Base-by-base conservation (phyloP, 129 eudicot species). In the Sambucus nigra region DNA sequence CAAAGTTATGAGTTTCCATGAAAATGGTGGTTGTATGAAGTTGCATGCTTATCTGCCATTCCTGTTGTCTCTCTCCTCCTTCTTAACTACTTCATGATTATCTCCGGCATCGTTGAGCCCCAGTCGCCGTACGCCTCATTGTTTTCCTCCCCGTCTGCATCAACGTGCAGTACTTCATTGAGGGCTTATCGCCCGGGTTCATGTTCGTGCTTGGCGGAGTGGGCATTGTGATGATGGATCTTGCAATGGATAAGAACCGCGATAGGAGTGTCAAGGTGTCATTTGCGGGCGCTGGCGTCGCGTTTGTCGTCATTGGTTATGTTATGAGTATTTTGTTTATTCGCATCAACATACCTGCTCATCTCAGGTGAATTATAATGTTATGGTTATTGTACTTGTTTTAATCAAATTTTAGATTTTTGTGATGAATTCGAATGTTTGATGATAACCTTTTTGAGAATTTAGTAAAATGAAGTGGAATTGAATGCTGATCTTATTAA, bases 51-150 rank as follows among this genome's bases (percentile, higher is more conserved):
- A n/a, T 85, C 99, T 42, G 51, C 91, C 40, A 86, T 75, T 82
- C 79, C 94, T 16, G 82, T 82, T 45, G 73, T 57, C 81, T 53
- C 87, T 38, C 87, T 91, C 70, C 52, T 82, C 69, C 95, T 91
- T 69, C 77, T 79, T 73, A 85, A 94, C 67, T 91, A 91, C 87
- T 91, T 91, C 84, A 75, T 86, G 74, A 91, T 86, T 38, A 82
- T 91, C 69, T 91, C 99, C 57, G 99, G 95, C 60, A 82, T 91
- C 58, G 95, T 91, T 5, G 95, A 91, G 57, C 99, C 99, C 0
- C 99, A 24, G 95, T 91, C 45, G 65, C 99, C 28, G 91, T 92
- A 47, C 63, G 66, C 0, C 99, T 94, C 4, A 87, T 86, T 9
- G 96, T 92, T 5, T 92, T 91, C 76, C 65, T 82, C 49, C 66